phyloP scores from a whole-genome alignment of 192 early-diverging fungal genomes.

The Chytriomyces sp. region DNA sequence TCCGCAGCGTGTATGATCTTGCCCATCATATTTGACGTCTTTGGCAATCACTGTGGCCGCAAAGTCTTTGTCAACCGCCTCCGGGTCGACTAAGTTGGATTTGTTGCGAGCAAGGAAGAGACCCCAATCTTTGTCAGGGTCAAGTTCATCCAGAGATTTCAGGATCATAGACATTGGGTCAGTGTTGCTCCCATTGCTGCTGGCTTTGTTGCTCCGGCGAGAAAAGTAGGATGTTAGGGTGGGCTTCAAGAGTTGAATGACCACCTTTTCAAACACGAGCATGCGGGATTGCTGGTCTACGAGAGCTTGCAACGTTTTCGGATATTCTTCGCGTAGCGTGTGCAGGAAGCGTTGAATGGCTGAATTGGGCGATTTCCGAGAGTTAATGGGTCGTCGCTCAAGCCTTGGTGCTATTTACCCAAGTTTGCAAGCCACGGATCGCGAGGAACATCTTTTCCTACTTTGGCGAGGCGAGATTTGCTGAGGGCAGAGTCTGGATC shows the following conservation, averaged over 20 bases:
- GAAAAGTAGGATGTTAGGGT: constrained; percentile 47
- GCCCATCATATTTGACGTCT: constrained; percentile 34
- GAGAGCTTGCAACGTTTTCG: constrained; percentile 41
- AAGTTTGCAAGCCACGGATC: constrained; percentile 55
- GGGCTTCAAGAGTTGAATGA: constrained; percentile 47
- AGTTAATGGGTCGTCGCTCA: too few species aligned
- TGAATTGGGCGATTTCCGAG: constrained; percentile 24
- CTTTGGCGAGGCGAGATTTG: constrained; percentile 11
- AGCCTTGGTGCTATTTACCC: constrained; percentile 10
- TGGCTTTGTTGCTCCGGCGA: constrained; percentile 31
- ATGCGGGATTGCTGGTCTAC: constrained; percentile 47
- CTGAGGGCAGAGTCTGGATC: constrained; percentile 28
- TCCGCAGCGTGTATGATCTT: constrained; percentile 35
- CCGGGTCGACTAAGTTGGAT: constrained; percentile 24
- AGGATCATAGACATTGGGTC: background rate
- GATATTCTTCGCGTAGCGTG: constrained; percentile 39
- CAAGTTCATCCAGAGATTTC: constrained; percentile 31
- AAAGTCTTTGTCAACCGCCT: constrained; percentile 1
- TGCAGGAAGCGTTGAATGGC: constrained; percentile 46
- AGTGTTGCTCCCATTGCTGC: background rate
- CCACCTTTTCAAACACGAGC: constrained; percentile 46
- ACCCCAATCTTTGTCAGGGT: constrained; percentile 49
- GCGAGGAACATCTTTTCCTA: constrained; percentile 30
- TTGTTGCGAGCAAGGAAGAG: constrained; percentile 31
- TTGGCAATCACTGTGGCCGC: constrained; percentile 1